These are phyloP conservation scores for Helicosporidium sp. DNA, from an alignment of 139 green algal species.

Conservation along the genomic window DNA sequence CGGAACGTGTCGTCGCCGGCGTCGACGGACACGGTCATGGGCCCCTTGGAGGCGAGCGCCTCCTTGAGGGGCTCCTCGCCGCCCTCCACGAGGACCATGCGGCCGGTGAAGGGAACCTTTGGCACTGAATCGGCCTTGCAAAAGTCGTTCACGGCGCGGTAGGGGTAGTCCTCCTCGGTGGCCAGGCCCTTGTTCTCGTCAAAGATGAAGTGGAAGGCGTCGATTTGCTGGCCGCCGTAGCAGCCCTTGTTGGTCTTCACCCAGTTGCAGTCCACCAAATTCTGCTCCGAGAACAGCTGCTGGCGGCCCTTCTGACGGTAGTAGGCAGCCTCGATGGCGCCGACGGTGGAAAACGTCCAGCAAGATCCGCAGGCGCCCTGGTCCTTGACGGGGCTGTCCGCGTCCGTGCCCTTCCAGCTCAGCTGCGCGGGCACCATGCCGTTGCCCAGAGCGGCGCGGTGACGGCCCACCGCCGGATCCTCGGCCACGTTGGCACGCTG, in stretches of 20 bases:
- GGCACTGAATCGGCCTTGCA: constrained; percentile 13
- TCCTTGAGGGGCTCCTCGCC: constrained; percentile 24
- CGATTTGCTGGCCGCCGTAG: constrained; percentile 17
- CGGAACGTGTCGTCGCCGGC: constrained; percentile 6
- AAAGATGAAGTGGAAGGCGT: constrained; percentile 22
- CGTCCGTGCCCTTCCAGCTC: constrained; percentile 21
- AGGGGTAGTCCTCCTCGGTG: constrained; percentile 26
- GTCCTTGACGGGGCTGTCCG: constrained; percentile 39
- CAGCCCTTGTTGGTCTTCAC: constrained; percentile 23
- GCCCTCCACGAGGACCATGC: constrained; percentile 22
- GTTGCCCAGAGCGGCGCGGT: constrained; percentile 1
- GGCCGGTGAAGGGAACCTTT: constrained; percentile 11
- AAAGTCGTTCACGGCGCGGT: constrained; percentile 26
- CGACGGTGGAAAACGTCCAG: constrained; percentile 30
- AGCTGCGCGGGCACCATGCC: constrained; percentile 15
- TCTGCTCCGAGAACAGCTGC: constrained; percentile 31
- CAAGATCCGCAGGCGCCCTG: constrained; percentile 34
- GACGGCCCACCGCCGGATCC: neutral
- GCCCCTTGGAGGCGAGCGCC: constrained; percentile 23
- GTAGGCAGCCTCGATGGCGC: constrained; percentile 24
- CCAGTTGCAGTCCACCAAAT: constrained; percentile 40
- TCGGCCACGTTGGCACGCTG: neutral
- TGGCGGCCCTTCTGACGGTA: constrained; percentile 21
- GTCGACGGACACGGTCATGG: constrained; percentile 29
- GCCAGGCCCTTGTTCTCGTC: constrained; percentile 7